A percentile compares a stretch with the other conserved stretches of the same genome.
Conservation (phyloP, 2,329 filamentous ascomycete genomes). For the Pseudocercospora fuligena region DNA sequence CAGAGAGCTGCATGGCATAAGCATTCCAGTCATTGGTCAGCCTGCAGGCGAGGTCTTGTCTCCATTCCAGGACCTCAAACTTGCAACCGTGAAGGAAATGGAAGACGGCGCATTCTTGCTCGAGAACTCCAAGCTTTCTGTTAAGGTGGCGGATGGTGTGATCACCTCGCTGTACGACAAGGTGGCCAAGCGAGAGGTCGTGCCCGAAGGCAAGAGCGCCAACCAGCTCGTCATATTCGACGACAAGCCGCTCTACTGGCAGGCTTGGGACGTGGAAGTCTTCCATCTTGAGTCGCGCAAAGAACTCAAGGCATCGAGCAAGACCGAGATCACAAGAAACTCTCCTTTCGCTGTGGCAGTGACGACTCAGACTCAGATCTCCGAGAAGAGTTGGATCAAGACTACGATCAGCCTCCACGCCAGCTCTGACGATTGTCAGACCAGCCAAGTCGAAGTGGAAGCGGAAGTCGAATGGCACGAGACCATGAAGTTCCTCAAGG, state of each 20-base stretch:
- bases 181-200: constrained; percentile 72
- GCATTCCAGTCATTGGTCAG: constrained; percentile 22
- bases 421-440: constrained; percentile 62
- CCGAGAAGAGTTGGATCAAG: constrained; percentile 81
- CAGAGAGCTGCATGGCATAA: constrained; percentile 4
- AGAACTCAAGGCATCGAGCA: constrained; percentile 67
- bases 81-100: constrained; percentile 23
- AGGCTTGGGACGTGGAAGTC: constrained; percentile 97
- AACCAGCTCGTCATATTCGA: constrained; percentile 95
- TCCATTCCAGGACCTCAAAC: constrained; percentile 1
- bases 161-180: constrained; percentile 87
- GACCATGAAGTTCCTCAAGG: constrained; percentile 96
- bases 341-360: constrained; percentile 79
- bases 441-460: constrained; percentile 75
- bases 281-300: constrained; percentile 88
- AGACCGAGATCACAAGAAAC: constrained; percentile 72
- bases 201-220: constrained; percentile 73
- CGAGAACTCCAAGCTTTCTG: constrained; percentile 74
- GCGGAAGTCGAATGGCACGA: constrained; percentile 97
- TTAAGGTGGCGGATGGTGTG: constrained; percentile 73
- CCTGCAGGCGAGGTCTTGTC: constrained; percentile 2
- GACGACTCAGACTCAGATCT: constrained; percentile 83
- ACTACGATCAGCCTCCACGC: constrained; percentile 82
- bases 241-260: constrained; percentile 96
- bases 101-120: constrained; percentile 68